Evolutionary conservation across 176 grass and related monocot genomes (phyloP).

Genomic region (Poa annua): DNA sequence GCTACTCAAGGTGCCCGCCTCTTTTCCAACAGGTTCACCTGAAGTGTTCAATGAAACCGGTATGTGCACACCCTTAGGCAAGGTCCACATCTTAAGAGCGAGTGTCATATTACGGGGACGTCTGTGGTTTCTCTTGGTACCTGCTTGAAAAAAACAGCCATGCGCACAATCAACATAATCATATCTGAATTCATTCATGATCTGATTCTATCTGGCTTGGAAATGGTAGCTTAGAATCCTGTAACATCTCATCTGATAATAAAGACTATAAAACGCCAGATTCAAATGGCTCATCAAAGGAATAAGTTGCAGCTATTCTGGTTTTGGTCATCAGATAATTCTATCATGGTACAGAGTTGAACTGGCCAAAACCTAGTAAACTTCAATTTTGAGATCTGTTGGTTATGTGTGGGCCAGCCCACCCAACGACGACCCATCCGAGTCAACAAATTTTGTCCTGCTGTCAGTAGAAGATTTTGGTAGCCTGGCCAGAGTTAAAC

Average conservation of each 20-base stretch:
- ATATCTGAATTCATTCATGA: slow-evolving; percentile 26
- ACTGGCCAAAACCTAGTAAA: slow-evolving; percentile 24
- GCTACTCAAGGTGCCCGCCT: slow-evolving; percentile 38
- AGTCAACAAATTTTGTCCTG: neutral
- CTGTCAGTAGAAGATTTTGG: neutral
- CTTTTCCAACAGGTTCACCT: slow-evolving; percentile 52
- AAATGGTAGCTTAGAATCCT: slow-evolving; percentile 13
- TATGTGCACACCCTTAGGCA: slow-evolving; percentile 48
- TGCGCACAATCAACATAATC: neutral
- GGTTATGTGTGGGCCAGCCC: neutral
- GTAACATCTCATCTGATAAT: slow-evolving; percentile 15
- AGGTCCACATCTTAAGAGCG: slow-evolving; percentile 52
- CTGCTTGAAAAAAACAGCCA: slow-evolving; percentile 39
- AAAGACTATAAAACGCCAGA: neutral
- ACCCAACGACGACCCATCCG: neutral
- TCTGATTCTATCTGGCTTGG: neutral
- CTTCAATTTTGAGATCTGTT: neutral
- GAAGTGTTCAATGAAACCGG: slow-evolving; percentile 45
- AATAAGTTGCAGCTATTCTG: slow-evolving; percentile 13
- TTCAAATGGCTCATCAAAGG: slow-evolving; percentile 23
- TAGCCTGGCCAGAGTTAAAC: neutral
- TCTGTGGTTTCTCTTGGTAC: neutral
- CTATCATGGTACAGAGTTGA: neutral
- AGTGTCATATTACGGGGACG: slow-evolving; percentile 39
- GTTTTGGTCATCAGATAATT: slow-evolving; percentile 12